These are phyloP conservation scores for Lojkania enalia DNA, from an alignment of 2,329 filamentous ascomycete species.

Conservation along the genomic window DNA sequence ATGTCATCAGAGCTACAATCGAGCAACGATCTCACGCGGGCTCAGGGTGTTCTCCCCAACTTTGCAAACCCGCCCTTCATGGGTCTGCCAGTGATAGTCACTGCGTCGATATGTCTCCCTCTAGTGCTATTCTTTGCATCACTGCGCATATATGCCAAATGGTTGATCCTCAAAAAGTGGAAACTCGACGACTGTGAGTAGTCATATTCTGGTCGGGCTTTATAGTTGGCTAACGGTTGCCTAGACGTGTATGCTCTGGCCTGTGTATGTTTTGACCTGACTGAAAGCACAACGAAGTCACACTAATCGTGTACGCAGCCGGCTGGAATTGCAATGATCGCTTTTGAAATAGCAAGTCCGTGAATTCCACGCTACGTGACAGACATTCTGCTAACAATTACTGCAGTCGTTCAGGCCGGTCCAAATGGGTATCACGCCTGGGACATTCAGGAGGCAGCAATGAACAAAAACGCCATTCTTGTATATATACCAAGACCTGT, in stretches of 20 bases:
- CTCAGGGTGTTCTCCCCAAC: conserved; percentile 19
- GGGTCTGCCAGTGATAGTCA: conserved; percentile 21
- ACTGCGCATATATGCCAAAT: conserved; percentile 16
- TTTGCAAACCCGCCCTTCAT: conserved; percentile 19
- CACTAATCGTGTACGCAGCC: conserved; percentile 2
- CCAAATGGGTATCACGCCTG: conserved; percentile 23
- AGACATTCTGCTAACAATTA: conserved; percentile 5
- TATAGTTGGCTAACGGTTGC: conserved; percentile 3
- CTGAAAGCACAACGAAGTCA: background rate
- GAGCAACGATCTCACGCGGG: background rate
- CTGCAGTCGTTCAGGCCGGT: conserved; percentile 13
- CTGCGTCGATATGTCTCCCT: conserved; percentile 17
- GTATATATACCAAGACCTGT: conserved; percentile 6
- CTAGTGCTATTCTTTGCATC: conserved; percentile 19
- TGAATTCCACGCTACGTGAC: background rate
- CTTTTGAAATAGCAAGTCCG: conserved; percentile 22
- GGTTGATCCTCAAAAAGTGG: conserved; percentile 17
- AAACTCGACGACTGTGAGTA: conserved; percentile 26
- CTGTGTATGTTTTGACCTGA: conserved; percentile 2
- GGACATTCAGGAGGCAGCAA: conserved; percentile 16
- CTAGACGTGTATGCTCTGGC: background rate
- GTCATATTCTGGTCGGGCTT: conserved; percentile 18
- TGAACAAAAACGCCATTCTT: conserved; percentile 16
- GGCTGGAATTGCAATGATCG: conserved; percentile 19
- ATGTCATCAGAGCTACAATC: background rate